Evolutionary conservation across 23 red algal genomes (phyloP), one percentile per base, ranked within the genome.

Genomic region (Gracilaria vermiculophylla): DNA sequence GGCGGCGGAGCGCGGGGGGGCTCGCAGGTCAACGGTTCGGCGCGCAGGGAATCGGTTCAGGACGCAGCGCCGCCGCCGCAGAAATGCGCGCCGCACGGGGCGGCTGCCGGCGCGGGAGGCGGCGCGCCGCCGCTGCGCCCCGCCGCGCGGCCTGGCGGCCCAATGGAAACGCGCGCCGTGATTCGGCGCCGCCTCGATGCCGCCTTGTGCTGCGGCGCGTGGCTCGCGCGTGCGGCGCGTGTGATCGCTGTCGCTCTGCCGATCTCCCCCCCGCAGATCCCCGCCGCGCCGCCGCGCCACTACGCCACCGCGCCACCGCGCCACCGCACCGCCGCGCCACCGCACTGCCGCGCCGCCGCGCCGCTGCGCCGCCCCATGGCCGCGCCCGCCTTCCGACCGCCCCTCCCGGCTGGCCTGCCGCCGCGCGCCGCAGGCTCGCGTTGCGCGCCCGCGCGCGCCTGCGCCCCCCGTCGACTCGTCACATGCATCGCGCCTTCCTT

Each of bases 151-250:
- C 56, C 13, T 37, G n/a, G n/a, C 12, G 39, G 39, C 37, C 67
- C 67, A 73, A 73, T 73, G 36, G 67, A 73, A 73, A 73, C 36
- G 11, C 39, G 40, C 67, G 67, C 21, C 47, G 20, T 33, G 61
- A n/a, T 33, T 11, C 24, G 11, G n/a, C 36, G 32, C 6, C 2
- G 37, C 5, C 8, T 16, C 1, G 67, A 73, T 73, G 47, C 67
- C 67, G 42, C 67, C 67, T 73, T 73, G 67, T 24, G 10, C 58
- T 45, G n/a, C n/a, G n/a, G n/a, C n/a, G n/a, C n/a, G n/a, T n/a
- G 37, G 40, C 67, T 45, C 65, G 65, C 28, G 61, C 28, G 16
- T 17, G 52, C 52, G 15, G 52, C 5, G n/a, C 52, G n/a, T 17
- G 52, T 54, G 52, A 19, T 3, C 8, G 52, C 52, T 16, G 52